Conservation (phyloP, 2,329 filamentous ascomycete genomes). For the Stachybotrys elegans region DNA sequence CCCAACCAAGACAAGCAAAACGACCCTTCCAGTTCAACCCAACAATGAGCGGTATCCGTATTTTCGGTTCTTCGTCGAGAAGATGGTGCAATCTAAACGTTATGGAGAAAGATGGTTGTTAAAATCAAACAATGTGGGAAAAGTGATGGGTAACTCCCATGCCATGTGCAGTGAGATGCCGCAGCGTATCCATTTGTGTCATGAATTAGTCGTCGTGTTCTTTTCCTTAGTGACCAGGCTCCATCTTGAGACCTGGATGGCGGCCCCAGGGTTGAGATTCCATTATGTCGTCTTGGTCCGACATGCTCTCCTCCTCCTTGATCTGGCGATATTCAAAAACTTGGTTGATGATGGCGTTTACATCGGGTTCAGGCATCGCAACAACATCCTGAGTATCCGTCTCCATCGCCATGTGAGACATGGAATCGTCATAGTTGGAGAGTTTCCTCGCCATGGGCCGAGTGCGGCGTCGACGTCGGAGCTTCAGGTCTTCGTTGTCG, state of each 20-base stretch:
- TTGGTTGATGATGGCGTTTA: constrained; percentile 29
- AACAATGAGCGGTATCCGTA: constrained; percentile 10
- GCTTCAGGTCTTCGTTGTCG: constrained; percentile 27
- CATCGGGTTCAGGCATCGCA: not conserved
- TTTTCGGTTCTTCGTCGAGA: constrained; percentile 25
- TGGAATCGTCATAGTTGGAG: not conserved
- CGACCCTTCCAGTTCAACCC: no score
- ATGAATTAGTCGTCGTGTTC: not conserved
- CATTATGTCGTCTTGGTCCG: constrained; percentile 20
- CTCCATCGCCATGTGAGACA: not conserved
- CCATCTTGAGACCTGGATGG: constrained; percentile 22
- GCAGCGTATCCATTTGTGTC: no score
- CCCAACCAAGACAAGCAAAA: no score
- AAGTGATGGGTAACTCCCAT: no score
- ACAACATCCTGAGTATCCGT: not conserved
- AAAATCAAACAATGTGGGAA: no score
- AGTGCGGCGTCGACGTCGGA: constrained; percentile 31
- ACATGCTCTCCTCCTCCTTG: constrained; percentile 20
- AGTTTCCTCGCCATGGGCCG: constrained; percentile 29
- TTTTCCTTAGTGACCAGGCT: constrained; percentile 12
- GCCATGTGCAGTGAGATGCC: no score
- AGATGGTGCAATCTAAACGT: constrained; percentile 26
- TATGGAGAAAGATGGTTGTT: constrained; percentile 1
- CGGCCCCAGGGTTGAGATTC: constrained; percentile 23
- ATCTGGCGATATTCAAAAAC: constrained; percentile 17